Percentiles rank a stretch among this genome's conserved stretches.
Conservation (phyloP, 257 asterid species). For the Capsicum pubescens region DNA sequence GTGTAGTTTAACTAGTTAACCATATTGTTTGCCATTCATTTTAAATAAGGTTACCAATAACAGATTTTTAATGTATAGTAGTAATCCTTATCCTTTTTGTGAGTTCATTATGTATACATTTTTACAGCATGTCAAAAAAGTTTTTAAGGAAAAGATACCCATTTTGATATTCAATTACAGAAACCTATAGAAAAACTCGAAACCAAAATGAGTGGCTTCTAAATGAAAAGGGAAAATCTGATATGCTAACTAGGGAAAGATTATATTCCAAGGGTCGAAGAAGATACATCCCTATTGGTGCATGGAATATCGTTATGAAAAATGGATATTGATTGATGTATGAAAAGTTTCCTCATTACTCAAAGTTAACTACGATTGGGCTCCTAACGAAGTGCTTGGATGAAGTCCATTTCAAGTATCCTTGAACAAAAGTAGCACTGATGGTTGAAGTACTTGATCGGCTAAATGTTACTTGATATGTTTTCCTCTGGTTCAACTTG, state of each 20-base stretch:
- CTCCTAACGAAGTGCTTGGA: conserved; percentile 36
- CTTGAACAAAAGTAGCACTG: conserved; percentile 32
- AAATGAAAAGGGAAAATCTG: background rate
- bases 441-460: conserved; percentile 25
- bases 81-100: background rate
- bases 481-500: conserved; percentile 27
- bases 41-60: background rate
- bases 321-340: background rate
- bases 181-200: background rate
- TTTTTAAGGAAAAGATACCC: background rate
- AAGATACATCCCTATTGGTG: background rate
- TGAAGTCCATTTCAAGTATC: conserved; percentile 42
- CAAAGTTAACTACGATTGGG: conserved; percentile 31
- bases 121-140: background rate
- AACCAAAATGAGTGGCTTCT: background rate
- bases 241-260: background rate
- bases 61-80: background rate
- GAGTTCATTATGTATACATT: background rate
- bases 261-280: background rate
- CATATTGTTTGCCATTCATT: background rate
- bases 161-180: background rate
- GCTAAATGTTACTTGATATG: conserved; percentile 31
- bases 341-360: background rate
- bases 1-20: background rate
- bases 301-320: background rate